Evolutionary conservation across 169 alveolate genomes (phyloP), one percentile per base, ranked within the genome.

Genomic region (Cryptosporidium parvum): DNA sequence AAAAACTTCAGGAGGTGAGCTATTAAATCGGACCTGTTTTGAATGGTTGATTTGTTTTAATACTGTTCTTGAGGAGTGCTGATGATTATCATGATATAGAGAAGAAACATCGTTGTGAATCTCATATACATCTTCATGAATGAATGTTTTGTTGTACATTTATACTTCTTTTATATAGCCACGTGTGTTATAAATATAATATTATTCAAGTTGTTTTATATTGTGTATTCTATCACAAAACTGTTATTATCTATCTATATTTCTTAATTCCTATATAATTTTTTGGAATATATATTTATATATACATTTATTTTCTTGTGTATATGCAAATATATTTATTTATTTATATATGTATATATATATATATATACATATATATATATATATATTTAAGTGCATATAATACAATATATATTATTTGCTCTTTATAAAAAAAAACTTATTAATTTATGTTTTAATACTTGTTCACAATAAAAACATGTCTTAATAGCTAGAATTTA

Each of bases 21-120:
- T 56, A 35, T 35, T 39, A 23, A 71, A 71, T 33, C 85, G 69
- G 9, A 71, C 85, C 23, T 71, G 61, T 51, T 71, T 71, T 23
- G 37, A 35, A 16, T 52, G 26, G 48, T 16, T 21, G 1, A 56
- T 3, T 26, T 26, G 67, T 26, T 56, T 56, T 9, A 56, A n/a
- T 10, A 56, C 35, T 26, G 31, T 10, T 21, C 67, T 56, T n/a
- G 67, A 56, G 67, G 67, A 56, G n/a, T 56, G 37, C 67, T 56
- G 67, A 23, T 56, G 67, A 56, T 9, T 56, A 12, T 56, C 37
- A 10, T 23, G 67, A 56, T 56, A 23, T 26, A 56, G 0, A 26
- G 67, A 56, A 56, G 67, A 56, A 56, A 56, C 67, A 56, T 23
- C 67, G 26, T 56, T 56, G 18, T 56, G 67, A 37, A 56, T 21